Conservation (phyloP, 1,284 basidiomycete species). For the Microbotryomycetes sp. region DNA sequence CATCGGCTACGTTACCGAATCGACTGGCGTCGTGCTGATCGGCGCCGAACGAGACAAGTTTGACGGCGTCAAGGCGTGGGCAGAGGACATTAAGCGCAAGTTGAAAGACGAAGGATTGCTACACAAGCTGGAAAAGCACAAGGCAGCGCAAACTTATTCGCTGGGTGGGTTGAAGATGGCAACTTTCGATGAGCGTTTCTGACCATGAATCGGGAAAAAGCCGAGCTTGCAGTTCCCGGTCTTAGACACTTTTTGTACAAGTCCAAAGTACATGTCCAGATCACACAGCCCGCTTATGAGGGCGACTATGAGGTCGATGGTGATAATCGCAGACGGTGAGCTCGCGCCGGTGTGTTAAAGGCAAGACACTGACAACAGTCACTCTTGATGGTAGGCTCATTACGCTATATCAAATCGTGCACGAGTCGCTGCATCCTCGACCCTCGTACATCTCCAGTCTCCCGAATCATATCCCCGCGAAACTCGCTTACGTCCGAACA, state of each 20-base stretch:
- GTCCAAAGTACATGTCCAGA: constrained; percentile 75
- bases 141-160: constrained; percentile 45
- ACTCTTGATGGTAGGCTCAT: constrained; percentile 51
- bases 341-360: constrained; percentile 15
- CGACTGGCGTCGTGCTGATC: constrained; percentile 44
- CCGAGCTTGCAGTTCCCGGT: constrained; percentile 71
- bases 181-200: too few species aligned
- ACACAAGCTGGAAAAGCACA: constrained; percentile 57
- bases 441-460: not conserved
- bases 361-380: too few species aligned
- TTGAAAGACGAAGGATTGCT: constrained; percentile 10
- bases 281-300: constrained; percentile 74
- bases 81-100: constrained; percentile 48
- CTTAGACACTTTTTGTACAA: constrained; percentile 93
- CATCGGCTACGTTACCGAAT: constrained; percentile 58
- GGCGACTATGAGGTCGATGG: constrained; percentile 63
- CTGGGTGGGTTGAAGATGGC: constrained; percentile 39
- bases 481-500: constrained; percentile 75
- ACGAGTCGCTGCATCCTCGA: constrained; percentile 76
- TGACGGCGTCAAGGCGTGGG: constrained; percentile 55
- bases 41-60: constrained; percentile 46
- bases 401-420: constrained; percentile 73
- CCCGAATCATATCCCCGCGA: constrained; percentile 61
- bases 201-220: constrained; percentile 36
- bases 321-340: constrained; percentile 56